phyloP scores from a whole-genome alignment of 2,329 filamentous ascomycete genomes.

The Botrytis porri region DNA sequence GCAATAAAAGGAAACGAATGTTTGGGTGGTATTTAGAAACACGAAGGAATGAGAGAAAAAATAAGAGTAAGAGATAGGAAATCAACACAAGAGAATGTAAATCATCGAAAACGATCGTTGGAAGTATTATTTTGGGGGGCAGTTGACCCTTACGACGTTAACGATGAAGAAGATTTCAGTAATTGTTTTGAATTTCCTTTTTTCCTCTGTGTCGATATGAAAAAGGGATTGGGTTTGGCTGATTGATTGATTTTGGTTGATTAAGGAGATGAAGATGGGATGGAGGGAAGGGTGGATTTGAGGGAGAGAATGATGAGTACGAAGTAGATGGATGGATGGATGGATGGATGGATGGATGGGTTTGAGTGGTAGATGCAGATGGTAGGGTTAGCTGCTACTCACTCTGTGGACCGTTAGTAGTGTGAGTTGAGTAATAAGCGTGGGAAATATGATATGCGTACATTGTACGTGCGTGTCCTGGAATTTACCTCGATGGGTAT shows the following conservation, averaged over 20 bases:
- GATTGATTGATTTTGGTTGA: slow-evolving; percentile 46
- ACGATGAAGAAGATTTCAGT: slow-evolving; percentile 42
- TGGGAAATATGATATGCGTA: not conserved
- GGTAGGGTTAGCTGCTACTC: no score
- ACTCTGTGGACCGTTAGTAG: not conserved
- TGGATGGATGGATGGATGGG: no score
- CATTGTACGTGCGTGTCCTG: not conserved
- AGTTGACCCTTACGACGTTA: not conserved
- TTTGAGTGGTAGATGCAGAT: no score
- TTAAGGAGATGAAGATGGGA: slow-evolving; percentile 36
- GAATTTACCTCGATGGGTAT: not conserved
- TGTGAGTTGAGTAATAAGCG: not conserved
- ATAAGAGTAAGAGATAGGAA: slow-evolving; percentile 5
- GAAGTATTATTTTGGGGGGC: not conserved
- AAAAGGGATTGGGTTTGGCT: slow-evolving; percentile 64
- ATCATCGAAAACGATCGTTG: slow-evolving; percentile 21
- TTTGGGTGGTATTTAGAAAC: not conserved
- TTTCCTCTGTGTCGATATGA: slow-evolving; percentile 67
- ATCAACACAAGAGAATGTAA: slow-evolving; percentile 25
- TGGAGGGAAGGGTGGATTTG: slow-evolving; percentile 38
- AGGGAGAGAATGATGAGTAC: not conserved
- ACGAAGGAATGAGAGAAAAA: slow-evolving; percentile 13
- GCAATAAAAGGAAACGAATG: slow-evolving; percentile 10
- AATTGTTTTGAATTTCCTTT: slow-evolving; percentile 63
- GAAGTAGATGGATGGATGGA: slow-evolving; percentile 45